phyloP scores from a whole-genome alignment of 352 stramenopile genomes.

The Pythium rishiriense region DNA sequence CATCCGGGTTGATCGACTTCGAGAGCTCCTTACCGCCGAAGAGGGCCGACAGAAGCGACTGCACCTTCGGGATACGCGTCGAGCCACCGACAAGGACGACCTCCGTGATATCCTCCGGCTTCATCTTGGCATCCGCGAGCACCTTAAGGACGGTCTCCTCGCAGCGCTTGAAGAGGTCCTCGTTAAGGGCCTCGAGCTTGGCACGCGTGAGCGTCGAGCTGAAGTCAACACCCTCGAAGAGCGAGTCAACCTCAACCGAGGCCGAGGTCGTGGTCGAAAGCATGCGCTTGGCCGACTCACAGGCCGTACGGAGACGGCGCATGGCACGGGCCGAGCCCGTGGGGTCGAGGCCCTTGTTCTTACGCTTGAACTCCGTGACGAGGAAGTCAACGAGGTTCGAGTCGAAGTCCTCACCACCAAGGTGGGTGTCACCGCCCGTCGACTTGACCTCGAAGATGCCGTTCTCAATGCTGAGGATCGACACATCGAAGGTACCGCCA shows the following conservation, averaged over 20 bases:
- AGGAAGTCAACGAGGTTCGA: conserved; percentile 95
- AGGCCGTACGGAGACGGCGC: conserved; percentile 94
- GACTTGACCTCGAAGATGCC: conserved; percentile 99
- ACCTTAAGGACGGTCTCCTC: conserved; percentile 83
- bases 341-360: conserved; percentile 86
- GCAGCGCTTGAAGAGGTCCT: conserved; percentile 79
- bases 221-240: conserved; percentile 94
- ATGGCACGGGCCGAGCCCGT: conserved; percentile 56
- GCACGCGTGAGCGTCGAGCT: conserved; percentile 91
- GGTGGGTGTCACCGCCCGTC: conserved; percentile 92
- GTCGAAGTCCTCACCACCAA: conserved; percentile 95
- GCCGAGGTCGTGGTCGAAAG: conserved; percentile 91
- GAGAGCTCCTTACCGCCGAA: conserved; percentile 66
- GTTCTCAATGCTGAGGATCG: conserved; percentile 60
- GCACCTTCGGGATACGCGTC: conserved; percentile 52
- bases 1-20: conserved; percentile 83
- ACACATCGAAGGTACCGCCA: conserved; percentile 7
- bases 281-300: conserved; percentile 95
- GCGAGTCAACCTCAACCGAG: conserved; percentile 94
- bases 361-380: conserved; percentile 90
- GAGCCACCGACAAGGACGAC: conserved; percentile 81
- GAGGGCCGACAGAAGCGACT: conserved; percentile 47
- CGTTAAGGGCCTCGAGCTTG: conserved; percentile 84
- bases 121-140: conserved; percentile 55
- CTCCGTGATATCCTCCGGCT: conserved; percentile 79